Percentiles rank a stretch among this genome's conserved stretches.
These are phyloP conservation scores for Phytophthora foliorum DNA, from an alignment of 352 stramenopile species.

Conservation along the genomic window DNA sequence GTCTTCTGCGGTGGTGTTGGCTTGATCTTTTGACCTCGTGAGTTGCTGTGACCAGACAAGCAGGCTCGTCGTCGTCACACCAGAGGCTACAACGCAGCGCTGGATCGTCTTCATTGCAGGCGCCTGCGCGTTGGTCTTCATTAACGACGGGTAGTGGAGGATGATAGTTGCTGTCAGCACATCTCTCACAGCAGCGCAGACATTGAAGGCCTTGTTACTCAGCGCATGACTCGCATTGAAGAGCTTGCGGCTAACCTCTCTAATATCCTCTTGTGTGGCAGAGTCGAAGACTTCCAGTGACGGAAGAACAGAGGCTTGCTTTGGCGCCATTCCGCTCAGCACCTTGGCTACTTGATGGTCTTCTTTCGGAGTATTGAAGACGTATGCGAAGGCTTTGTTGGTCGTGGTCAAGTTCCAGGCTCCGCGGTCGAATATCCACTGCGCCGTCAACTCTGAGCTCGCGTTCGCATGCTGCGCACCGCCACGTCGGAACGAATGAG, in stretches of 20 bases:
- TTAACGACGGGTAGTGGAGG: too few species aligned
- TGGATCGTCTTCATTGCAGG: too few species aligned
- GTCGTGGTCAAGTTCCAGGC: conserved; percentile 24
- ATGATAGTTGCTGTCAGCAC: too few species aligned
- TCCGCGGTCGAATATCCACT: conserved; percentile 29
- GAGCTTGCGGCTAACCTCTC: conserved; percentile 13
- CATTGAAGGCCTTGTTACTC: too few species aligned
- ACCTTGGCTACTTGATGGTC: too few species aligned
- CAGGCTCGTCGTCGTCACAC: too few species aligned
- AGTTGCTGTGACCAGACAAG: too few species aligned
- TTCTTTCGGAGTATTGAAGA: conserved; percentile 30
- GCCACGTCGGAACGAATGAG: conserved; percentile 1
- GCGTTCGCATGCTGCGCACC: conserved; percentile 13
- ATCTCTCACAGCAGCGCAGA: too few species aligned
- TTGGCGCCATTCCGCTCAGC: conserved; percentile 15
- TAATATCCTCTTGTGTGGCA: conserved; percentile 13
- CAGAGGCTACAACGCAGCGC: background rate
- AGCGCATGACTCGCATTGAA: conserved; percentile 23
- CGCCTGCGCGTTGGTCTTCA: too few species aligned
- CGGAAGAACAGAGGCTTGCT: conserved; percentile 9
- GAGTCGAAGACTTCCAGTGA: conserved; percentile 22
- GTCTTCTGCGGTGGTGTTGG: background rate
- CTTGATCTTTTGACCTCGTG: background rate
- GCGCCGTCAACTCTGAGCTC: background rate
- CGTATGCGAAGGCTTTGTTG: conserved; percentile 32